Base-by-base conservation (phyloP, 768 basidiomycete species). In the Lentinula edodes region DNA sequence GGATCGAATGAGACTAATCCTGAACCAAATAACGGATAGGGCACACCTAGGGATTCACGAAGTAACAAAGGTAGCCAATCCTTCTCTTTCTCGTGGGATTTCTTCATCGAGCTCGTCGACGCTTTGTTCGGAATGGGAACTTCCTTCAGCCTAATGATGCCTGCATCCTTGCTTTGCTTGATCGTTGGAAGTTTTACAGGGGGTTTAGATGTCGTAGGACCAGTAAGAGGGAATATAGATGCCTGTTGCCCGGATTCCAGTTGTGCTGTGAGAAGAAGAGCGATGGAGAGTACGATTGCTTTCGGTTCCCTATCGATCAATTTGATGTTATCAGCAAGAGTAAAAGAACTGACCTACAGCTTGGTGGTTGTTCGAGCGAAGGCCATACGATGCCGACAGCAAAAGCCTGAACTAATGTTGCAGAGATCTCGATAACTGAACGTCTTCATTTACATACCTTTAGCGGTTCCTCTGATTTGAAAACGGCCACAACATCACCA, bases 341-440 rank as follows among this genome's bases (percentile, higher is more conserved):
- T 16, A 2, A 18, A 6, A 12, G 38, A 45, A 4, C 15, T 50
- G 39, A 48, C 85, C 68, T 71, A 89, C 91, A 75, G 63, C 85
- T 81, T 56, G 78, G 78, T 32, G 83, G 69, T 59, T 87, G 58
- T 7, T 89, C 87, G 50, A 80, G 67, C 42, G 87, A 88, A n/a
- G 90, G 90, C 91, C 91, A 93, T 66, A 83, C 80, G 51, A 86
- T 74, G 5, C 91, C 91, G 58, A 91, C 76, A 12, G 86, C 83
- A 70, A 87, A 86, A 48, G 78, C 72, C 87, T 89, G 68, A 62
- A 61, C 48, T 36, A 16, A 35, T 13, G 6, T 51, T 36, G 35
- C 10, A 59, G 38, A n/a, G n/a, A 18, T 6, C 20, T 23, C 20
- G 20, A 48, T 48, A 4, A 43, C 8, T n/a, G 5, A 15, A 8